Percentiles rank a stretch among this genome's conserved stretches.
phyloP scores from a whole-genome alignment of 805 yeast species.

The Kazachstania taianensis region DNA sequence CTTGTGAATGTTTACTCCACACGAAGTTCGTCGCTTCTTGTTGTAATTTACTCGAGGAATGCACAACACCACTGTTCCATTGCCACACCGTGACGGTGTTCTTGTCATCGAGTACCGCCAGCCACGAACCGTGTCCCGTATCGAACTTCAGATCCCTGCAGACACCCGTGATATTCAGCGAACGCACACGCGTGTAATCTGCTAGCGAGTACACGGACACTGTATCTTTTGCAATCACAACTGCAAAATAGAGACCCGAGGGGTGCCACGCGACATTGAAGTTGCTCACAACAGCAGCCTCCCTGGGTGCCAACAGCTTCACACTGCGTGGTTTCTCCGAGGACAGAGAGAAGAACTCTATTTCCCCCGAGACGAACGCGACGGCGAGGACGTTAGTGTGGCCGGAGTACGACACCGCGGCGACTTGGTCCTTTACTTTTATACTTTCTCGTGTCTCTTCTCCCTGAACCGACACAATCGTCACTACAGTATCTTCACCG shows the following conservation, averaged over 20 bases:
- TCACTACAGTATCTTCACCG: conserved; percentile 55
- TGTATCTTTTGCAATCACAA: conserved; percentile 45
- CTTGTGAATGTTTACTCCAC: conserved; percentile 27
- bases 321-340: conserved; percentile 46
- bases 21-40: conserved; percentile 25
- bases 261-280: conserved; percentile 61
- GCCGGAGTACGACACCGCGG: conserved; percentile 45
- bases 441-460: too few species aligned
- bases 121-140: conserved; percentile 41
- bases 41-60: conserved; percentile 25
- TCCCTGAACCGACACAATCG: too few species aligned
- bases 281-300: conserved; percentile 4
- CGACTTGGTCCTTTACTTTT: conserved; percentile 43
- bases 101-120: conserved; percentile 51
- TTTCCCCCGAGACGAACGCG: conserved; percentile 49
- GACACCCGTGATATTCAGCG: conserved; percentile 5
- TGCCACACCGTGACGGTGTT: conserved; percentile 50
- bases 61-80: conserved; percentile 28
- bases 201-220: conserved; percentile 35
- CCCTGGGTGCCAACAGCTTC: conserved; percentile 34
- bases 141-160: conserved; percentile 48
- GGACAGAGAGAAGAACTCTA: conserved; percentile 41
- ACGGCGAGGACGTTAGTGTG: conserved; percentile 48
- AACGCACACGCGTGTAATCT: conserved; percentile 20
- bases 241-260: conserved; percentile 55